Evolutionary conservation across 2,329 filamentous ascomycete genomes (phyloP).

Genomic region (Fusarium sp.): DNA sequence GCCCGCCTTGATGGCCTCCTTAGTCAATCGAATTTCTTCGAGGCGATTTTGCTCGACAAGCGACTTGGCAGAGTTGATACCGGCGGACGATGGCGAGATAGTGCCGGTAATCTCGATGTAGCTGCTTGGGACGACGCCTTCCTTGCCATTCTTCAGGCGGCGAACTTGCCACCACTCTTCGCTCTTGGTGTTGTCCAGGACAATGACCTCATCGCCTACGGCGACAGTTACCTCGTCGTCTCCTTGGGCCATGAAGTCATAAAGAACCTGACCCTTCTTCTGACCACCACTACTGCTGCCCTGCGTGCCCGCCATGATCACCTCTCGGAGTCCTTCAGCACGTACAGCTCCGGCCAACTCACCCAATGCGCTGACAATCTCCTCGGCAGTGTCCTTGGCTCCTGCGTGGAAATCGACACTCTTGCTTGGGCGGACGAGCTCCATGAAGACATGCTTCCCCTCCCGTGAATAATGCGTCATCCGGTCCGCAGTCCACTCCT

Average conservation of each 20-base stretch:
- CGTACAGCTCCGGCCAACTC: conserved; percentile 88
- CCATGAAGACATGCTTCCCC: conserved; percentile 97
- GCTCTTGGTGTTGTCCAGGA: conserved; percentile 90
- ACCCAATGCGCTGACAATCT: conserved; percentile 88
- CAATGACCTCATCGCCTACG: conserved; percentile 88
- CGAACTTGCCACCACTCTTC: conserved; percentile 99
- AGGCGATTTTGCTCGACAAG: conserved; percentile 80
- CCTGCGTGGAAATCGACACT: conserved; percentile 97
- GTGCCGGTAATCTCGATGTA: conserved; percentile 90
- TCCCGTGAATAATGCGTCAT: conserved; percentile 98
- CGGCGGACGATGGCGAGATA: conserved; percentile 62
- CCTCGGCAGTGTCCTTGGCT: conserved; percentile 94
- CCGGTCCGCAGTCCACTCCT: conserved; percentile 94
- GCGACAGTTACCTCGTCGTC: conserved; percentile 96
- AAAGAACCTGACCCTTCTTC: conserved; percentile 88
- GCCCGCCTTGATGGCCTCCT: conserved; percentile 77
- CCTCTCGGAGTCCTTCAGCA: conserved; percentile 86
- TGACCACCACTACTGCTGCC: conserved; percentile 47
- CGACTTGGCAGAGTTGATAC: conserved; percentile 67
- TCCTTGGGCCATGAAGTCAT: conserved; percentile 96
- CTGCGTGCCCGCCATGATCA: conserved; percentile 82
- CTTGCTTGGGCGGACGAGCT: conserved; percentile 91
- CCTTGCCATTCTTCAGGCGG: conserved; percentile 89
- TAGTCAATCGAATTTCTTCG: conserved; percentile 87
- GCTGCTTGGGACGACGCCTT: conserved; percentile 95